Conservation (phyloP, 1,284 basidiomycete genomes). For the Heterobasidion annosum region DNA sequence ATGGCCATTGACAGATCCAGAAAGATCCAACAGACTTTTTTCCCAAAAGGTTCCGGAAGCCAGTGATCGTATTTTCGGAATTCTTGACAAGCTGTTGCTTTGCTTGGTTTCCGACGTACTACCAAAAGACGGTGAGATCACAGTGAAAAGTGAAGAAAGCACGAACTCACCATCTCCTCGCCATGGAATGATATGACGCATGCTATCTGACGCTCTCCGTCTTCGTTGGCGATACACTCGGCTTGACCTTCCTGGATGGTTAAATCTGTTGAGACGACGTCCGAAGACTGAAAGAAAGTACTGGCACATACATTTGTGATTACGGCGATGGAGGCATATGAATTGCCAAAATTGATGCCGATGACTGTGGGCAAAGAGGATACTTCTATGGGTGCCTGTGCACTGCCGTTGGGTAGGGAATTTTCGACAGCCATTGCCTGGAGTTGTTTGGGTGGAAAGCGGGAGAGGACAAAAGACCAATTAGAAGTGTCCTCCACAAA, state of each 20-base stretch:
- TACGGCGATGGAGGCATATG: constrained; percentile 91
- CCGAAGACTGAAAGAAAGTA: too few relatives aligned
- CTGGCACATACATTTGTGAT: constrained; percentile 72
- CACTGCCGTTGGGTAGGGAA: constrained; percentile 27
- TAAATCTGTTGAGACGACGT: too few relatives aligned
- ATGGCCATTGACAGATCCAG: not conserved
- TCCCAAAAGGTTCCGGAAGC: constrained; percentile 91
- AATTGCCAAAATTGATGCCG: constrained; percentile 97
- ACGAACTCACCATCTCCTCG: constrained; percentile 68
- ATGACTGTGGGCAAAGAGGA: constrained; percentile 51
- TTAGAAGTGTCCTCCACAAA: not conserved
- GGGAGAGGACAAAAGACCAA: not conserved
- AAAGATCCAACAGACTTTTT: constrained; percentile 50
- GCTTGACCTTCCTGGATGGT: constrained; percentile 69
- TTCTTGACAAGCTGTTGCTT: constrained; percentile 95
- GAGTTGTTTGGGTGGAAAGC: not conserved
- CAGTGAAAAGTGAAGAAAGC: not conserved
- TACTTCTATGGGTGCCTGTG: constrained; percentile 21
- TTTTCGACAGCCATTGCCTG: constrained; percentile 16
- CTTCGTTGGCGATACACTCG: constrained; percentile 96
- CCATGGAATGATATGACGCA: constrained; percentile 91
- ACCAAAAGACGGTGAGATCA: not conserved
- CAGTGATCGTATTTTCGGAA: constrained; percentile 87
- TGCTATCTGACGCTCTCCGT: constrained; percentile 96
- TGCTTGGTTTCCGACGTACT: constrained; percentile 97